Conservation (phyloP, 2,329 filamentous ascomycete genomes). For the Pezicula carpinea region DNA sequence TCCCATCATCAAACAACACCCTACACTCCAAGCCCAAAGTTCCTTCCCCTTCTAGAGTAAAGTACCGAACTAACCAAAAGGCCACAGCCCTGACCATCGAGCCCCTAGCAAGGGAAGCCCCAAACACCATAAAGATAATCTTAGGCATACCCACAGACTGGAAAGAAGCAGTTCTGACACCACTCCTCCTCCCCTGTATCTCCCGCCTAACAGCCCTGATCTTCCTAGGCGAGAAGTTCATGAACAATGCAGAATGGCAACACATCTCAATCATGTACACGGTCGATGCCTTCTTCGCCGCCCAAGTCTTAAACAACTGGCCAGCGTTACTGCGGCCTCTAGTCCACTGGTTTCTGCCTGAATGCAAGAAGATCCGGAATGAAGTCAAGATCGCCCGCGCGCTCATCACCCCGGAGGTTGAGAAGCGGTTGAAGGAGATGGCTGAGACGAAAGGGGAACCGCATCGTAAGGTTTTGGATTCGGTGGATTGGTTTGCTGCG, state of each 20-base stretch:
- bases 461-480: constrained; percentile 27
- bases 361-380: constrained; percentile 32
- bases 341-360: constrained; percentile 39
- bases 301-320: constrained; percentile 34
- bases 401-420: constrained; percentile 27
- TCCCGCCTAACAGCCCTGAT: constrained; percentile 45
- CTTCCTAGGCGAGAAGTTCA: constrained; percentile 41
- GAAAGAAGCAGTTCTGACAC: constrained; percentile 32
- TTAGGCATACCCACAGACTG: constrained; percentile 33
- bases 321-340: constrained; percentile 37
- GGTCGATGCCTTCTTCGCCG: constrained; percentile 32
- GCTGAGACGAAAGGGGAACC: constrained; percentile 16
- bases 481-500: constrained; percentile 40
- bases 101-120: constrained; percentile 33
- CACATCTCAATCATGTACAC: constrained; percentile 39
- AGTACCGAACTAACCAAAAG: background rate
- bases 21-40: too few relatives aligned
- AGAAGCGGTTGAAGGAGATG: constrained; percentile 8
- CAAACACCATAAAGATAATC: constrained; percentile 27
- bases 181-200: constrained; percentile 37
- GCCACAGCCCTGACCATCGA: constrained; percentile 25
- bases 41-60: too few relatives aligned
- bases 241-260: constrained; percentile 43
- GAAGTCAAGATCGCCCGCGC: constrained; percentile 32
- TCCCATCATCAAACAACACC: background rate